phyloP scores from a whole-genome alignment of 2,329 filamentous ascomycete genomes.

The Penicillium sp. region DNA sequence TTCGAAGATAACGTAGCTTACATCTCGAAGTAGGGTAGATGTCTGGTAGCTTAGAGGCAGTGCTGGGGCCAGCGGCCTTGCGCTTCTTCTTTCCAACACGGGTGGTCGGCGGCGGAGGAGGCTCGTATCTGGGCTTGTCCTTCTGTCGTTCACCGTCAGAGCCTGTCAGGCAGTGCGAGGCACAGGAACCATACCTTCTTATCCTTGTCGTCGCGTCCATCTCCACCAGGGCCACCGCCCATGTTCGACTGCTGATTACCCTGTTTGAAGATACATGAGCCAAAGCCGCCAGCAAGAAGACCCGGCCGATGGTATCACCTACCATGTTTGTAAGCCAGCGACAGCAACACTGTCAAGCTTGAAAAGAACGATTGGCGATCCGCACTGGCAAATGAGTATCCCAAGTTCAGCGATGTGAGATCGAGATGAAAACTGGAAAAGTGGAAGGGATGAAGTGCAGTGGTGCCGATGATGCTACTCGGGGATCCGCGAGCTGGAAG shows the following conservation, averaged over 20 bases:
- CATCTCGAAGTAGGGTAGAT: constrained; percentile 94
- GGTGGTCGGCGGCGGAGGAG: constrained; percentile 91
- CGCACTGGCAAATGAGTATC: neutral
- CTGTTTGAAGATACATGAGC: constrained; percentile 29
- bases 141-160: constrained; percentile 56
- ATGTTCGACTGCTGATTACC: constrained; percentile 69
- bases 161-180: neutral
- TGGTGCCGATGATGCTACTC: constrained; percentile 16
- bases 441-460: constrained; percentile 13
- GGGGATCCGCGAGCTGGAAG: constrained; percentile 21
- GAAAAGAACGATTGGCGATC: constrained; percentile 1
- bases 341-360: constrained; percentile 15
- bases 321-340: constrained; percentile 33
- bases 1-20: constrained; percentile 92
- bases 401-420: neutral
- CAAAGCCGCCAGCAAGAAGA: constrained; percentile 2
- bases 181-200: constrained; percentile 64
- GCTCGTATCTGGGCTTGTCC: constrained; percentile 99
- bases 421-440: constrained; percentile 4
- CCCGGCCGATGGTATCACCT: constrained; percentile 17
- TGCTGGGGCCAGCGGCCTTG: constrained; percentile 86
- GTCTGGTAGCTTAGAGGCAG: constrained; percentile 87
- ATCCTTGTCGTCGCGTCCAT: constrained; percentile 78
- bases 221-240: constrained; percentile 64
- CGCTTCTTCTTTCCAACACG: constrained; percentile 98